Base-by-base conservation (phyloP, 306 rosid species). In the Malus fusca region DNA sequence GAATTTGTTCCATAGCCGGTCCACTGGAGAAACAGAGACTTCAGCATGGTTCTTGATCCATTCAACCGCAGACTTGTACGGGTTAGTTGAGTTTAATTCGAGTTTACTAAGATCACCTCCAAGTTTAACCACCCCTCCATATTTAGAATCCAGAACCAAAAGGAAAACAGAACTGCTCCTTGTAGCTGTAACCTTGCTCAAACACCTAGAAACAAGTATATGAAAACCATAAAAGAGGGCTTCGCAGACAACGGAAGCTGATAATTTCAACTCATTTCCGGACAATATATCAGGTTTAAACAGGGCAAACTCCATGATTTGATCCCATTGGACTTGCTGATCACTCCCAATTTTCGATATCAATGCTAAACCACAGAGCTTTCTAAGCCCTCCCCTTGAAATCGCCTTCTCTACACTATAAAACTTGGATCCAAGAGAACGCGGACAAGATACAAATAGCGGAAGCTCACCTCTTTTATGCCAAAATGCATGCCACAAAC, bases 401-500 rank as follows among this genome's bases (percentile, higher is more conserved):
- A 91, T 88, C 12, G 91, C 96, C 87, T 85, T 89, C 26, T 91
- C 98, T 46, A 93, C 87, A 13, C 88, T 82, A 76, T 59, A 88
- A 78, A 93, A 93, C 84, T 82, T 93, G 19, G 93, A 93, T 78
- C 97, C 98, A 64, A 86, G 80, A 75, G 83, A 70, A 68, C 90
- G 85, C 22, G 97, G 91, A 65, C 98, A 87, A 22, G 98, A 89
- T 66, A 93, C 87, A 69, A 89, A 88, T 70, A 89, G 81, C 10
- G 97, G 98, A 4, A 88, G 75, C 1, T 90, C 90, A 56, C 96
- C 93, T 21, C 87, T 88, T 85, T 85, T 93, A 82, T 87, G 97
- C 98, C 98, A 93, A 79, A 91, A 93, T 11, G 97, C 88, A 25
- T 95, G 97, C 98, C 98, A 93, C 21, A 93, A 82, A 60, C 98